Conservation (phyloP, 2,329 filamentous ascomycete species). For the Leptographium procerum region DNA sequence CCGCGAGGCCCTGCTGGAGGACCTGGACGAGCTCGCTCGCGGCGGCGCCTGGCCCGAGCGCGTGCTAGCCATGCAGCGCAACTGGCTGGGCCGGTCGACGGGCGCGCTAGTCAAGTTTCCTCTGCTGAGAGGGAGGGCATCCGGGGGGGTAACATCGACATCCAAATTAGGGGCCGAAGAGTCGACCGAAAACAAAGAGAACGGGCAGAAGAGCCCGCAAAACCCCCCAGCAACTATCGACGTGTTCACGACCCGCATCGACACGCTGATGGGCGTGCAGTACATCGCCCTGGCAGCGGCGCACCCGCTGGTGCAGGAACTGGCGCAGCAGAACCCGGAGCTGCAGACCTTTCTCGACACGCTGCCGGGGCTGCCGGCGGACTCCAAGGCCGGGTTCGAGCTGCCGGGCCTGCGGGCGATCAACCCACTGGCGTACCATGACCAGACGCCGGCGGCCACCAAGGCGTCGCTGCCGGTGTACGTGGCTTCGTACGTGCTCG, state of each 20-base stretch:
- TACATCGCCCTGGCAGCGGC: constrained; percentile 68
- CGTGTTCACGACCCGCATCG: constrained; percentile 75
- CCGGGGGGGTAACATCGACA: too few relatives aligned
- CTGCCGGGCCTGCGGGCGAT: constrained; percentile 49
- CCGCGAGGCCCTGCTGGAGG: constrained; percentile 58
- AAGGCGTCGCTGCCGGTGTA: constrained; percentile 59
- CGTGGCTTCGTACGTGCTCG: constrained; percentile 74
- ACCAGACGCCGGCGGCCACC: constrained; percentile 35
- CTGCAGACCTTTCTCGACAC: constrained; percentile 58
- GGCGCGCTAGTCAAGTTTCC: constrained; percentile 65
- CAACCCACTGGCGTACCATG: constrained; percentile 53
- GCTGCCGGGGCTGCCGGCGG: constrained; percentile 41
- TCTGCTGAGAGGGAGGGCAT: constrained; percentile 25
- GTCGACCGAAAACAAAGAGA: too few relatives aligned
- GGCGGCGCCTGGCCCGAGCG: constrained; percentile 67
- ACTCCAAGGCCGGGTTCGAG: constrained; percentile 56
- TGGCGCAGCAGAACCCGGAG: constrained; percentile 47
- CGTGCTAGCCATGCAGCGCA: constrained; percentile 71
- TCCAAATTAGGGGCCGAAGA: too few relatives aligned
- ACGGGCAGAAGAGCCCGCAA: neutral
- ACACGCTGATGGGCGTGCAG: constrained; percentile 79
- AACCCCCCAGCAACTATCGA: constrained; percentile 40
- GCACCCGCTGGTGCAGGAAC: constrained; percentile 54
- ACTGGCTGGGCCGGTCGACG: constrained; percentile 75
- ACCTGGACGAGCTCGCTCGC: constrained; percentile 54